Base-by-base conservation (phyloP, 495 filamentous ascomycete genomes). In the Penicillium cataractarum region DNA sequence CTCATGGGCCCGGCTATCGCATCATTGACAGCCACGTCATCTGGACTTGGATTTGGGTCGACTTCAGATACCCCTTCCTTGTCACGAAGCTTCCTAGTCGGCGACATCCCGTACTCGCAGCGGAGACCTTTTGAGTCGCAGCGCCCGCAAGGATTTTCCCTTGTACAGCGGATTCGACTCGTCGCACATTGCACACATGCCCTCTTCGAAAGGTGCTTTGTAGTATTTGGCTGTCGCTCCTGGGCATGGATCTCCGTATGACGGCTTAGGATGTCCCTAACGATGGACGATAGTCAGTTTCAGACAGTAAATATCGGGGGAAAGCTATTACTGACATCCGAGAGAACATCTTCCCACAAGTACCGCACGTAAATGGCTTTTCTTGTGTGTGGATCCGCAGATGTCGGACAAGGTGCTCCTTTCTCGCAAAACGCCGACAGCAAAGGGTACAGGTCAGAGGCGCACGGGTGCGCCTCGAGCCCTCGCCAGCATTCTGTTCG, bases 301-400 rank as follows among this genome's bases (percentile, higher is more conserved):
- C 2, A 55, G n/a, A 40, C 33, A 24, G 24, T 26, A 17, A 50
- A 31, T 17, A 2, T 17, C 24, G 6, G 10, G 48, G 27, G 5
- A 5, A 55, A 55, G 35, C 31, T 19, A 21, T 6, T 40, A 56
- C 54, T 42, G 12, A 56, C 54, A 56, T 40, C 27, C 54, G 54
- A 42, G 54, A 39, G 13, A 56, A 56, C 27, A 42, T 35, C 35
- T 56, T 56, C 19, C 21, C 54, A 40, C 54, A 56, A 7, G 33
- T 56, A 9, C 17, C 54, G 22, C 54, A 56, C 0, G 54, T 56
- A 26, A 56, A 56, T 56, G 54, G 54, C 54, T 24, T 56, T 24
- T 56, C 54, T 42, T 24, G 54, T 4, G 54, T 56, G 24, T 56
- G 54, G 5, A 56, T 27, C 1, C 54, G 54, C 33, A 42, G 21